Percentiles rank a stretch among this genome's conserved stretches.
Conservation (phyloP, 176 grass and related monocot species). For the barley (Hordeum vulgare) region MorexV3_pseudomolecules_assembly NC_058523.1:461694079-461694578, state of each 20-base stretch:
- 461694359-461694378: conserved; percentile 9
- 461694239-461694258: conserved; percentile 78
- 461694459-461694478: neutral
- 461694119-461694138: conserved; percentile 56
- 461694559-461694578: conserved; percentile 4
- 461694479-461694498: neutral
- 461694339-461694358: conserved; percentile 18
- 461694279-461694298: conserved; percentile 68
- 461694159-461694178: conserved; percentile 89
- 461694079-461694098: neutral
- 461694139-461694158: conserved; percentile 80
- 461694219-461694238: conserved; percentile 79
- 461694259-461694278: conserved; percentile 72
- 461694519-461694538: conserved; percentile 13
- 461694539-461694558: neutral
- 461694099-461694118: conserved; percentile 39
- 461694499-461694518: neutral
- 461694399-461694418: neutral
- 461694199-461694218: conserved; percentile 62
- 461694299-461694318: conserved; percentile 76
- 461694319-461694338: conserved; percentile 45
- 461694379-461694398: conserved; percentile 5
- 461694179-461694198: conserved; percentile 90
- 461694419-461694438: neutral
- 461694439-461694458: neutral